A percentile compares a stretch with the other conserved stretches of the same genome.
phyloP scores from a whole-genome alignment of 2,329 filamentous ascomycete genomes.

The Zymoseptoria ardabiliae region DNA sequence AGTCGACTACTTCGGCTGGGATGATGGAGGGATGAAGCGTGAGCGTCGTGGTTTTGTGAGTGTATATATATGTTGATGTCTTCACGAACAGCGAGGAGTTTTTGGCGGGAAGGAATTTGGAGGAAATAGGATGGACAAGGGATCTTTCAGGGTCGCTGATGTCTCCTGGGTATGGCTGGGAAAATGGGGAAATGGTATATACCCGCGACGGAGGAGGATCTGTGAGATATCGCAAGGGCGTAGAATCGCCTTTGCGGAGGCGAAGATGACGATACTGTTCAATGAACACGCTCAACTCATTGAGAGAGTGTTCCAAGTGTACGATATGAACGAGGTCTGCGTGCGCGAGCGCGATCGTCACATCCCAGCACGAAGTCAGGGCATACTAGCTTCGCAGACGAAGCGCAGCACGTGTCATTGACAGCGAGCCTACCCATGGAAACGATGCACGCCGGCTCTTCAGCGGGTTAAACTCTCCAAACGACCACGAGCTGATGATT shows the following conservation, averaged over 20 bases:
- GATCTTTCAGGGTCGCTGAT: neutral
- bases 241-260: neutral
- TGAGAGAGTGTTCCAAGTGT: no score
- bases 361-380: no score
- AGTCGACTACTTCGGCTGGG: neutral
- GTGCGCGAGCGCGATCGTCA: no score
- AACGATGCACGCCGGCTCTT: no score
- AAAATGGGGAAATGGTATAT: neutral
- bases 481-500: no score
- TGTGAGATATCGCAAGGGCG: neutral
- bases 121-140: neutral
- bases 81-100: neutral
- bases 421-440: no score
- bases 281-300: no score
- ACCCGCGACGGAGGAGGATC: neutral
- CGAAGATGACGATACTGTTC: neutral
- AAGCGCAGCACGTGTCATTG: no score
- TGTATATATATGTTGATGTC: neutral
- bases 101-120: neutral
- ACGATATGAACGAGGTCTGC: no score
- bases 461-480: no score
- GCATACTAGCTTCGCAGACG: no score
- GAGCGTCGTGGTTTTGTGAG: no score
- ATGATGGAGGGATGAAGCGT: neutral
- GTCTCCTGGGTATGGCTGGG: neutral